A percentile compares a stretch with the other conserved stretches of the same genome.
phyloP scores from a whole-genome alignment of 768 basidiomycete genomes.

The Auricularia cornea region DNA sequence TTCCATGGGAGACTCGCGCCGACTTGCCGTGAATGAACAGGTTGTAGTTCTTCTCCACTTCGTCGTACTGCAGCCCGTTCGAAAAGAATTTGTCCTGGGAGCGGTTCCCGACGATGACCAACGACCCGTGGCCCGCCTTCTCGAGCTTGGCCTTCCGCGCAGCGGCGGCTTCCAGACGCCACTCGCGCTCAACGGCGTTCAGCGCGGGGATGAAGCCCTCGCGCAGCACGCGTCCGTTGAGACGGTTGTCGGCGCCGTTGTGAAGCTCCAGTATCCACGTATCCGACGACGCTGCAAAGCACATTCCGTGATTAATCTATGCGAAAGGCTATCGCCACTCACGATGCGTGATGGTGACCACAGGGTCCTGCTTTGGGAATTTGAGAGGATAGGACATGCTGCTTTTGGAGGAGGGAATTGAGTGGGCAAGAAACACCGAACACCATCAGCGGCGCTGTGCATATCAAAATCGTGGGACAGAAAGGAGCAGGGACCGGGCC shows the following conservation, averaged over 20 bases:
- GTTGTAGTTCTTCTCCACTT: not conserved
- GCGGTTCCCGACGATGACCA: constrained; percentile 10
- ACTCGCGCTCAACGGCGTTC: constrained; percentile 10
- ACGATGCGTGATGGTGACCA: not conserved
- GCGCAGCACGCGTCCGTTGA: constrained; percentile 5
- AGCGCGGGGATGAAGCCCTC: constrained; percentile 11
- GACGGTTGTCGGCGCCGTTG: constrained; percentile 13
- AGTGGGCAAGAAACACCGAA: no score
- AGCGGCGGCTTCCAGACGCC: constrained; percentile 5
- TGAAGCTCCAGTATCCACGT: constrained; percentile 13
- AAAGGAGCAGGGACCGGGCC: no score
- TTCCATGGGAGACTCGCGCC: no score
- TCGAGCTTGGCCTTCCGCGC: constrained; percentile 2
- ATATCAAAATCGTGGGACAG: no score
- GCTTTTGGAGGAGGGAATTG: no score
- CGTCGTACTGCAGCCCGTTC: constrained; percentile 11
- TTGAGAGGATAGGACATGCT: not conserved
- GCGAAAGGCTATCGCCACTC: not conserved
- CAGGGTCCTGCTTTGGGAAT: not conserved
- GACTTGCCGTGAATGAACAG: no score
- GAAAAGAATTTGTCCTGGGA: constrained; percentile 14
- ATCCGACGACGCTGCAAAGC: not conserved
- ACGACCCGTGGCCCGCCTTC: constrained; percentile 8
- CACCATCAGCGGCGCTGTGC: no score
- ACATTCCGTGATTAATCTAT: not conserved